Evolutionary conservation across 116 monocot species (phyloP).

Genomic region (Dioscorea cayenensis): DNA sequence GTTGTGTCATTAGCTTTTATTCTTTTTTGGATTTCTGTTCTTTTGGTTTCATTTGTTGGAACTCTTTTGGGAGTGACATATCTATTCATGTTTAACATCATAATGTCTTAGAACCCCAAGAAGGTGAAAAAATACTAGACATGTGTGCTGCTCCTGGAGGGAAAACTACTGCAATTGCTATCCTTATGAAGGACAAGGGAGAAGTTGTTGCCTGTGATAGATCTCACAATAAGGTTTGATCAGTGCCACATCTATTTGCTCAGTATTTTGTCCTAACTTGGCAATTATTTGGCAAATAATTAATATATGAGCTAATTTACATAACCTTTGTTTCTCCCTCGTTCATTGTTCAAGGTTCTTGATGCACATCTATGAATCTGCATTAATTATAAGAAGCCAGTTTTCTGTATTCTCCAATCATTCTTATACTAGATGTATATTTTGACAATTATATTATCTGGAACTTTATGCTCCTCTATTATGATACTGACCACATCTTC

Average conservation of each 20-base stretch:
- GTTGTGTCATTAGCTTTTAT: too few species aligned
- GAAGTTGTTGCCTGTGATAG: constrained; percentile 86
- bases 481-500: background rate
- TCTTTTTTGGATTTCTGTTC: too few species aligned
- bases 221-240: constrained; percentile 93
- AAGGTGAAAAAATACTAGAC: constrained; percentile 87
- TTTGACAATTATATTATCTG: background rate
- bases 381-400: too few species aligned
- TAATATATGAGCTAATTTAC: background rate
- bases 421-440: too few species aligned
- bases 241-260: background rate
- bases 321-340: background rate
- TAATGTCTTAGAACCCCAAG: constrained; percentile 65
- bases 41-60: too few species aligned
- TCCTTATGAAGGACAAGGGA: constrained; percentile 88
- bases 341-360: too few species aligned
- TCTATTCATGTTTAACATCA: background rate
- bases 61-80: background rate
- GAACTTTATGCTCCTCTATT: background rate
- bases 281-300: background rate
- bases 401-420: too few species aligned
- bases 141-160: constrained; percentile 99
- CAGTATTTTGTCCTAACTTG: background rate
- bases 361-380: too few species aligned
- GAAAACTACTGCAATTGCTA: constrained; percentile 96